A percentile compares a stretch with the other conserved stretches of the same genome.
Conservation (phyloP, 345 rosid genomes). For the Salix dunnii region DNA sequence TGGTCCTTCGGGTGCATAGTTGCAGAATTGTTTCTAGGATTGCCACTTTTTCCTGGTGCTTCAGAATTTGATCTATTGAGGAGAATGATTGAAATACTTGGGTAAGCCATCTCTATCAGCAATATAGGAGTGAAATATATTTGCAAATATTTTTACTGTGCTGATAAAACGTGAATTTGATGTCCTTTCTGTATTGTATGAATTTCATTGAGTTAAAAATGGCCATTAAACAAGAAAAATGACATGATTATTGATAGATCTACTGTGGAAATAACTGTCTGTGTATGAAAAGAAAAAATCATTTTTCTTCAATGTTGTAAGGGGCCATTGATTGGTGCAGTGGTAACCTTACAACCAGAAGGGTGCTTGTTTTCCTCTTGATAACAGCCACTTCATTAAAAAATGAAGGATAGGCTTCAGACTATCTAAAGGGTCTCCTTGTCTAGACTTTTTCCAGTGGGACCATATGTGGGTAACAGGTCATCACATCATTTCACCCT, state of each 20-base stretch:
- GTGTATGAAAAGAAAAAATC: background rate
- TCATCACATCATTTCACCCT: background rate
- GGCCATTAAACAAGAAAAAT: background rate
- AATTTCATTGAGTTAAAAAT: background rate
- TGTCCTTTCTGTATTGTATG: background rate
- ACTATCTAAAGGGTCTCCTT: background rate
- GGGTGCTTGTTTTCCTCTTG: background rate
- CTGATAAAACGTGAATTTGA: background rate
- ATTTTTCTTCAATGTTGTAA: background rate
- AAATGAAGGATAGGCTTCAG: background rate
- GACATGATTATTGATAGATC: background rate
- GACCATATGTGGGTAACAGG: background rate
- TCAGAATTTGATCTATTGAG: slow-evolving; percentile 94
- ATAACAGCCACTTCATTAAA: background rate
- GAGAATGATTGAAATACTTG: slow-evolving; percentile 86
- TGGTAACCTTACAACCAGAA: background rate
- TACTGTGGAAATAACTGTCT: background rate
- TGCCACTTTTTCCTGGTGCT: slow-evolving; percentile 98
- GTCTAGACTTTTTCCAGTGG: background rate
- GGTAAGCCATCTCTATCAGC: slow-evolving; percentile 47
- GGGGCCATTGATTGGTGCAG: background rate
- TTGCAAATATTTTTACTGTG: background rate
- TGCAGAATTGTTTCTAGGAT: slow-evolving; percentile 95
- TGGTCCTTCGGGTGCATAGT: slow-evolving; percentile 99
- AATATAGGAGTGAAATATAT: background rate